Evolutionary conservation across 1,284 basidiomycete species (phyloP).

Genomic region (Rhodotorula sp.): DNA sequence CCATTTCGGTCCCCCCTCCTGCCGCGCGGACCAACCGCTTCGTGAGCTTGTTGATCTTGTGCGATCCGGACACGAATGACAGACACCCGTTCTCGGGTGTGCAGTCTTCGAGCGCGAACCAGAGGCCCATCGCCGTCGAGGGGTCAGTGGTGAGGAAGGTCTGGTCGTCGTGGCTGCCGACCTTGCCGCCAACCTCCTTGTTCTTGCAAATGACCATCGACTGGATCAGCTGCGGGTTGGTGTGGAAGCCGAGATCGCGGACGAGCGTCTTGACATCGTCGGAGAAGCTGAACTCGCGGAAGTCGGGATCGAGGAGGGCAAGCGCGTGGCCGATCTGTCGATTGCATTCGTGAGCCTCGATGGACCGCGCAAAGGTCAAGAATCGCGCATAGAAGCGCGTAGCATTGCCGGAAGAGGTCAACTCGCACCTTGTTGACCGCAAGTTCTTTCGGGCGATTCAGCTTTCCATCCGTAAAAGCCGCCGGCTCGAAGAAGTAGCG

Average conservation of each 20-base stretch:
- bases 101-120: constrained; percentile 90
- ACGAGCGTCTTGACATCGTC: constrained; percentile 63
- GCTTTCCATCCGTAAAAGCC: constrained; percentile 64
- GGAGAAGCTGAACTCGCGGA: constrained; percentile 65
- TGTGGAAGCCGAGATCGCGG: constrained; percentile 73
- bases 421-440: constrained; percentile 55
- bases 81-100: constrained; percentile 81
- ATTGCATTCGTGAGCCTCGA: neutral
- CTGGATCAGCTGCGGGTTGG: constrained; percentile 73
- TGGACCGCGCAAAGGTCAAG: neutral
- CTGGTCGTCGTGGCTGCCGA: constrained; percentile 58
- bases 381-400: no score
- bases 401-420: neutral
- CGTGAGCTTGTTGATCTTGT: constrained; percentile 65
- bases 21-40: constrained; percentile 76
- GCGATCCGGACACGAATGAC: constrained; percentile 89
- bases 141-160: constrained; percentile 79
- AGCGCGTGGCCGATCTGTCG: neutral
- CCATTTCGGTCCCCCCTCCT: constrained; percentile 68
- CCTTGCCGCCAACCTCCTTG: constrained; percentile 77
- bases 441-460: constrained; percentile 72
- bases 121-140: constrained; percentile 87
- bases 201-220: constrained; percentile 83
- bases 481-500: constrained; percentile 84
- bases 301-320: constrained; percentile 79